Percentiles rank a stretch among this genome's conserved stretches.
Conservation (phyloP, 306 rosid genomes). For the Senna siamea region DNA sequence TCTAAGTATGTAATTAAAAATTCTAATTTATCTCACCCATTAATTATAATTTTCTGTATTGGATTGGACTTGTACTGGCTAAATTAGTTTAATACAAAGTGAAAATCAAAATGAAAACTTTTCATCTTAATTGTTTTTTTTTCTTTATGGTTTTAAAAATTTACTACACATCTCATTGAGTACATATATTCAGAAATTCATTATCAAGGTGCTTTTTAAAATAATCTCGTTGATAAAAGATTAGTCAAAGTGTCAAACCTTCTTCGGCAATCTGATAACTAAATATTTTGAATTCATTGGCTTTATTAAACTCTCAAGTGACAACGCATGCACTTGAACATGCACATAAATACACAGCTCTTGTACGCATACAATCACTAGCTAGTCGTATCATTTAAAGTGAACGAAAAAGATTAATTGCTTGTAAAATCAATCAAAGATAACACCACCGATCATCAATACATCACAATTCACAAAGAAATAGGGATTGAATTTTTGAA, state of each 20-base stretch:
- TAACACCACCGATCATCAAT: neutral
- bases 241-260: too few species aligned
- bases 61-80: slow-evolving; percentile 6
- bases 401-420: slow-evolving; percentile 20
- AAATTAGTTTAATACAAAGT: slow-evolving; percentile 25
- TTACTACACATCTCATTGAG: too few species aligned
- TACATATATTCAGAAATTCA: too few species aligned
- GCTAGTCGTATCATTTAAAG: slow-evolving; percentile 34
- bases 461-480: neutral
- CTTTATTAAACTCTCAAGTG: slow-evolving; percentile 25
- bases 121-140: too few species aligned
- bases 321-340: slow-evolving; percentile 48
- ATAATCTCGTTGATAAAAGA: too few species aligned
- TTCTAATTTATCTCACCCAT: neutral
- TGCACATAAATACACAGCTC: too few species aligned
- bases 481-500: slow-evolving; percentile 7
- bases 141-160: neutral
- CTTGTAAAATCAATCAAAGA: slow-evolving; percentile 30
- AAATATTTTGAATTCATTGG: too few species aligned
- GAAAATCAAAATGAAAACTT: neutral
- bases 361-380: slow-evolving; percentile 21
- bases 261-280: too few species aligned
- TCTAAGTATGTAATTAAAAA: neutral
- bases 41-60: neutral
- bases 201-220: too few species aligned